Evolutionary conservation across 1,284 basidiomycete species (phyloP).

Genomic region (Cutaneotrichosporon sp.): DNA sequence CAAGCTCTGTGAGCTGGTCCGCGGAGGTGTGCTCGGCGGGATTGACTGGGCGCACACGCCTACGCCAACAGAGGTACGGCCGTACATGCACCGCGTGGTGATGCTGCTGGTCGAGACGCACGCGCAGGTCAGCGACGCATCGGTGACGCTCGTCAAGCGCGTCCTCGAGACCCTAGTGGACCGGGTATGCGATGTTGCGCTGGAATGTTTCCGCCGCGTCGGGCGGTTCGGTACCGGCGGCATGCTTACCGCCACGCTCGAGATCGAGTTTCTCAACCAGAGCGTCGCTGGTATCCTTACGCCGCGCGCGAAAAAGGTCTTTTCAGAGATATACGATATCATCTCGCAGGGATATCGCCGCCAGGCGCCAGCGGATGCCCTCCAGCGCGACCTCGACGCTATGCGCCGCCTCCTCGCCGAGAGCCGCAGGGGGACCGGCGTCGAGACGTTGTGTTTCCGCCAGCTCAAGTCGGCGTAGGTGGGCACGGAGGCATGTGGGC

Average conservation of each 20-base stretch:
- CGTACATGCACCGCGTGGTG: conserved; percentile 87
- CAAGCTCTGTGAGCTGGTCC: conserved; percentile 63
- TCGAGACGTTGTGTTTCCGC: conserved; percentile 79
- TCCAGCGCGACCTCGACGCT: conserved; percentile 80
- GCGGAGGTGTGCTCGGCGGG: conserved; percentile 69
- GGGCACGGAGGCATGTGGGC: background rate
- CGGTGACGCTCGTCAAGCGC: conserved; percentile 72
- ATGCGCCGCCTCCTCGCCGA: conserved; percentile 86
- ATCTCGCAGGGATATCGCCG: conserved; percentile 87
- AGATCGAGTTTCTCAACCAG: conserved; percentile 98
- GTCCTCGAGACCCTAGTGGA: conserved; percentile 78
- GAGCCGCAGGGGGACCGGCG: conserved; percentile 79
- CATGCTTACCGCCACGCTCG: conserved; percentile 96
- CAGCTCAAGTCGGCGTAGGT: background rate
- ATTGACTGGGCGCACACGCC: conserved; percentile 91
- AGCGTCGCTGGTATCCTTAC: conserved; percentile 78
- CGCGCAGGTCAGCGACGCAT: conserved; percentile 76
- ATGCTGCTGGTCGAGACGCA: conserved; percentile 87
- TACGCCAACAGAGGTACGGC: conserved; percentile 84
- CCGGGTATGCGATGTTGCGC: conserved; percentile 71
- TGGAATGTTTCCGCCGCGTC: conserved; percentile 78
- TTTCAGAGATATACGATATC: conserved; percentile 87
- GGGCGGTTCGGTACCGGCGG: conserved; percentile 93
- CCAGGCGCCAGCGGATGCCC: conserved; percentile 57
- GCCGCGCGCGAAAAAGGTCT: conserved; percentile 66